Evolutionary conservation across 192 early-diverging fungal species (phyloP).

Genomic region (Linnemannia elongata): DNA sequence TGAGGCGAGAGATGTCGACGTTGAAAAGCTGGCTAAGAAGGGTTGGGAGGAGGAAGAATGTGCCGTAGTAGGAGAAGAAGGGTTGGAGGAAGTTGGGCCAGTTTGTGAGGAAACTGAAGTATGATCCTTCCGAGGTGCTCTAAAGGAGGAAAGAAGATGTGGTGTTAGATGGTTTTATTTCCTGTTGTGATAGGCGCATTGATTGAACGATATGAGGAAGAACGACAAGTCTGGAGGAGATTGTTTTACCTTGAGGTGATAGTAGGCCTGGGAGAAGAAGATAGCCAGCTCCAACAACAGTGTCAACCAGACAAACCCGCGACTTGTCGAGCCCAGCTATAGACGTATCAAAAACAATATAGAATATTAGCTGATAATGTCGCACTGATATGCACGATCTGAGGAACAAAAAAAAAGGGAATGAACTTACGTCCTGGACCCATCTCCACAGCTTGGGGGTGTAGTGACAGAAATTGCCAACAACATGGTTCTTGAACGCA

Average conservation of each 20-base stretch:
- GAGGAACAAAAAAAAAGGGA: background rate
- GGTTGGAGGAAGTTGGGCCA: conserved; percentile 23
- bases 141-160: background rate
- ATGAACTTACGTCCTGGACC: background rate
- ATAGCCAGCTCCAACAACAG: conserved; percentile 10
- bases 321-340: conserved; percentile 25
- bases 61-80: conserved; percentile 25
- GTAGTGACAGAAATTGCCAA: background rate
- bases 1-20: background rate
- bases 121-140: background rate
- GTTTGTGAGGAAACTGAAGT: conserved; percentile 13
- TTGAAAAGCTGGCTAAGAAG: conserved; percentile 33
- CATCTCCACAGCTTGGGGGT: background rate
- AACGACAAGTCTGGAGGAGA: background rate
- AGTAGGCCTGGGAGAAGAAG: conserved; percentile 7
- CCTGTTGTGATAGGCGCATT: background rate
- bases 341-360: background rate
- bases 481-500: background rate
- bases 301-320: conserved; percentile 29
- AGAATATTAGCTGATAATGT: no score
- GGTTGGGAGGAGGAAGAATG: conserved; percentile 22
- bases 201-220: no score
- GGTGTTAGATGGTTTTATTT: background rate
- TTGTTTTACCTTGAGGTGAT: background rate
- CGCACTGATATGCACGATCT: background rate